These are phyloP conservation scores for Cladophialophora exuberans DNA, from an alignment of 2,329 filamentous ascomycete genomes.

Conservation along the genomic window DNA sequence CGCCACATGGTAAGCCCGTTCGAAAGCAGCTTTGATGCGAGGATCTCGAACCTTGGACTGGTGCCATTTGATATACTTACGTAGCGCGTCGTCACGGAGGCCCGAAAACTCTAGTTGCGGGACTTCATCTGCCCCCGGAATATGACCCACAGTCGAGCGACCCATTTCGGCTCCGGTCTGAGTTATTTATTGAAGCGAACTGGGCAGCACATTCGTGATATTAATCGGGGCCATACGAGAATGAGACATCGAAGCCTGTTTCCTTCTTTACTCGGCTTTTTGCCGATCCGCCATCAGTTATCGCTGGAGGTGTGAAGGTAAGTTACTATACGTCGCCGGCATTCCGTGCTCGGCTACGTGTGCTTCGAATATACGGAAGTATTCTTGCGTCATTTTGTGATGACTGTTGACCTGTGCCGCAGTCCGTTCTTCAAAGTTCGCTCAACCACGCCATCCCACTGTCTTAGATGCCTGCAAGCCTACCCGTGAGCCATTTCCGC, in stretches of 20 bases:
- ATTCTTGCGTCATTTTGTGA: not conserved
- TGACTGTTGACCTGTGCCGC: too few species aligned
- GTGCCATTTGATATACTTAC: not conserved
- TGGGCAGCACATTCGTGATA: not conserved
- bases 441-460: too few species aligned
- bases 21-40: not conserved
- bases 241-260: not conserved
- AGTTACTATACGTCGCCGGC: not conserved
- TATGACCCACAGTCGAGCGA: not conserved
- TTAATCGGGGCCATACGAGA: not conserved
- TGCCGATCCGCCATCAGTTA: not conserved
- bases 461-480: too few species aligned
- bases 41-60: not conserved
- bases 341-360: not conserved
- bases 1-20: not conserved
- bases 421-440: too few species aligned
- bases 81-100: not conserved
- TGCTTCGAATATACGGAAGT: not conserved
- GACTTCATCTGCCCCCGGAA: not conserved
- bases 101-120: not conserved
- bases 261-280: too few species aligned
- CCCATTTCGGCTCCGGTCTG: not conserved
- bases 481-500: too few species aligned
- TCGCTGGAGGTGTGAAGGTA: not conserved
- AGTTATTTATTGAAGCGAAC: not conserved